Base-by-base conservation (phyloP, 495 filamentous ascomycete species). In the Aspergillus asperescens region DNA sequence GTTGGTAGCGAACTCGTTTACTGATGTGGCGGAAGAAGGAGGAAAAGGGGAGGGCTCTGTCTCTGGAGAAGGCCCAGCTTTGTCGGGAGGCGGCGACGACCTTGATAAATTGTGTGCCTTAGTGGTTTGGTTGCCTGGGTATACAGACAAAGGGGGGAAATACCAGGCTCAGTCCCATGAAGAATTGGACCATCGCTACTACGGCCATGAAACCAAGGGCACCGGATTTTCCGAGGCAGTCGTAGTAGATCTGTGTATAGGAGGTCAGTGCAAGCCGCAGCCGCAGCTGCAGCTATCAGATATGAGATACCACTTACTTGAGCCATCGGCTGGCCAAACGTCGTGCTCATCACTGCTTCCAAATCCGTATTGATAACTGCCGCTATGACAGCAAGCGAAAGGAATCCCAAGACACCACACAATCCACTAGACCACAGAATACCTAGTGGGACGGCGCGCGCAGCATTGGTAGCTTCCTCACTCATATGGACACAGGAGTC, bases 401-500 rank as follows among this genome's bases (percentile, higher is more conserved):
- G 74, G 34, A 84, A 68, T 0, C 74, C 83, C 2, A 87, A 48
- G 27, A 73, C 54, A 0, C 71, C 71, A 61, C 71, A 73, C 19
- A 73, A 42, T 6, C 67, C 71, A 9, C 58, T 39, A 4, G 70
- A 73, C 43, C 64, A 59, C 10, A 85, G 64, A 35, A 84, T 85
- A 3, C 82, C 82, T 50, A 81, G 62, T 0, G 83, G 82, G 7
- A 85, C 82, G 6, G 82, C 81, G 27, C 71, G 77, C 0, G 79
- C 70, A 10, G 82, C 82, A 66, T 86, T 82, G 7, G 75, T 70
- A 5, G 81, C 82, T 57, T 87, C 83, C 60, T 86, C 83, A 34
- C 72, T 77, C 74, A 84, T 84, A 62, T 84, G 81, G 7, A 81
- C 75, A 42, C 77, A 79, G 0, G 68, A 72, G 59, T 79, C 74